phyloP scores from a whole-genome alignment of 768 basidiomycete species.

The Mycena pura region DNA sequence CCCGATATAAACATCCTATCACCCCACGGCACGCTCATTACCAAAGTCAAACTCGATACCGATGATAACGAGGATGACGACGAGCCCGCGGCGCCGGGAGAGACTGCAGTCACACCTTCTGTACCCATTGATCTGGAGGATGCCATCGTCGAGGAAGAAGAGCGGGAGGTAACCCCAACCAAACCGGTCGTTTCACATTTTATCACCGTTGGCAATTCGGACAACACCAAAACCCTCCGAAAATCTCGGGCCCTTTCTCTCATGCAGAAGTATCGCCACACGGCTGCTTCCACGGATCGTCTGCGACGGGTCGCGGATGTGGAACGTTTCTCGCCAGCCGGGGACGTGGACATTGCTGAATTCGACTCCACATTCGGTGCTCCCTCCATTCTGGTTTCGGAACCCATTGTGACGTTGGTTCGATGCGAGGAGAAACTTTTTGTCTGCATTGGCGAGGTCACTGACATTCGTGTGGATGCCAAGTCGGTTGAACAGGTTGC shows the following conservation, averaged over 20 bases:
- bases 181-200: not conserved
- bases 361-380: not conserved
- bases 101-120: not conserved
- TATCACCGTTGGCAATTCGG: not conserved
- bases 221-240: not conserved
- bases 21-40: not conserved
- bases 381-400: slow-evolving; percentile 24
- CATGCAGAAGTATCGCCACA: not conserved
- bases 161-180: too few relatives aligned
- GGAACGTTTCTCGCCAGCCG: not conserved
- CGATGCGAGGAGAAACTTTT: slow-evolving; percentile 31
- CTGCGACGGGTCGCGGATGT: not conserved
- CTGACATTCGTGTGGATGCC: slow-evolving; percentile 29
- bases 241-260: not conserved
- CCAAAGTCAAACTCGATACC: not conserved
- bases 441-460: slow-evolving; percentile 37
- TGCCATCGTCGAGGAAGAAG: not conserved
- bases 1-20: not conserved
- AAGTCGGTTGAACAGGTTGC: slow-evolving; percentile 20
- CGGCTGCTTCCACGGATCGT: not conserved
- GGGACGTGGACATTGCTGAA: not conserved
- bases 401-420: slow-evolving; percentile 35
- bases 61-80: slow-evolving; percentile 9
- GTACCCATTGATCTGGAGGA: slow-evolving; percentile 2
- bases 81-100: not conserved